Conservation (phyloP, 805 yeast genomes). For the Jamesozyma piceae region DNA sequence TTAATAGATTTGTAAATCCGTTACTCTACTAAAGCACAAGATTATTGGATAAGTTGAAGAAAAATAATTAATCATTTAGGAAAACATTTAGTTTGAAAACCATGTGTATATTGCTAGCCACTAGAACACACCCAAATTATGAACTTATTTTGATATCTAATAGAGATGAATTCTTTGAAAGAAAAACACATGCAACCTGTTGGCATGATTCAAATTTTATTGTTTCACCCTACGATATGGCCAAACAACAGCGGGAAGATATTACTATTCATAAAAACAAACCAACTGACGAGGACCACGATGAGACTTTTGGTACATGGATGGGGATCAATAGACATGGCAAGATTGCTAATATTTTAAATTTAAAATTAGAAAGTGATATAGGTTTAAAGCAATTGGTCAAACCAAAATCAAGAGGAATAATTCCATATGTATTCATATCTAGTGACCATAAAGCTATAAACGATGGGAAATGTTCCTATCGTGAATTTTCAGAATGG, state of each 20-base stretch:
- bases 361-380: conserved; percentile 42
- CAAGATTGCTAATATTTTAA: conserved; percentile 63
- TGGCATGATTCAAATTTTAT: conserved; percentile 30
- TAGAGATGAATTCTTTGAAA: conserved; percentile 71
- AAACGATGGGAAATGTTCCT: neutral
- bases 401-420: conserved; percentile 35
- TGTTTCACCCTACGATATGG: conserved; percentile 67
- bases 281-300: conserved; percentile 3
- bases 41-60: too few species aligned
- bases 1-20: too few species aligned
- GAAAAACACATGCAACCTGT: conserved; percentile 61
- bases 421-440: conserved; percentile 35
- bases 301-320: conserved; percentile 81
- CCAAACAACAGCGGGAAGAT: conserved; percentile 13
- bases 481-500: conserved; percentile 8
- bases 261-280: neutral
- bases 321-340: conserved; percentile 58
- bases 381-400: neutral
- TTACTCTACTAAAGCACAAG: too few species aligned
- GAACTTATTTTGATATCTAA: conserved; percentile 73
- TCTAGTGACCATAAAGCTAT: conserved; percentile 12
- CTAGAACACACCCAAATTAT: conserved; percentile 61
- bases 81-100: too few species aligned
- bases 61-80: too few species aligned
- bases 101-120: conserved; percentile 75